phyloP scores from a whole-genome alignment of 2,329 filamentous ascomycete species.

The Cercospora citrullina region DNA sequence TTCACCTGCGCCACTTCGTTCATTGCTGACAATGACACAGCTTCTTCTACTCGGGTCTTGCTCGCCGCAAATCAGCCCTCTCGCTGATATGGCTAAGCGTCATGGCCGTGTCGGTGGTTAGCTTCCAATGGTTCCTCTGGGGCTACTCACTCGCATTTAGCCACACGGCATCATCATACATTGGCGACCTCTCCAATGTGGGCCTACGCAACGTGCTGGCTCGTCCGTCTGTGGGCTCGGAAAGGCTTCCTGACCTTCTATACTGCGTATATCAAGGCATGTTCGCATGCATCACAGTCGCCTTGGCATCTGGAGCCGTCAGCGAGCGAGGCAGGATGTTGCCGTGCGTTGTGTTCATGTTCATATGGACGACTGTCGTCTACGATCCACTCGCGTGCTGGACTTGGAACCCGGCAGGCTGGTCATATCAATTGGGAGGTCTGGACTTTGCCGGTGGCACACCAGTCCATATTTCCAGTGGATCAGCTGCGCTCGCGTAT shows the following conservation, averaged over 20 bases:
- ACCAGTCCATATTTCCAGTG: slow-evolving; percentile 87
- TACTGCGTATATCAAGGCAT: slow-evolving; percentile 87
- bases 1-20: slow-evolving; percentile 1
- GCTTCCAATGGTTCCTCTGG: slow-evolving; percentile 97
- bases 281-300: slow-evolving; percentile 85
- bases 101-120: slow-evolving; percentile 75
- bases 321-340: slow-evolving; percentile 87
- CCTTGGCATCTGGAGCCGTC: slow-evolving; percentile 79
- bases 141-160: slow-evolving; percentile 83
- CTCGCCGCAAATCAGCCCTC: slow-evolving; percentile 83
- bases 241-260: slow-evolving; percentile 74
- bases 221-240: slow-evolving; percentile 70
- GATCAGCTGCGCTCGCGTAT: slow-evolving; percentile 81
- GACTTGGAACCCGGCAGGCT: slow-evolving; percentile 86
- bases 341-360: slow-evolving; percentile 88
- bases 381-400: slow-evolving; percentile 94
- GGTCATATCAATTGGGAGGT: slow-evolving; percentile 76
- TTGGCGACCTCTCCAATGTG: slow-evolving; percentile 77
- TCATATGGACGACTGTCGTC: slow-evolving; percentile 84
- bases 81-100: slow-evolving; percentile 83
- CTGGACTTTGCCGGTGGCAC: slow-evolving; percentile 89
- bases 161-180: slow-evolving; percentile 71
- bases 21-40: slow-evolving; percentile 41
- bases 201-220: slow-evolving; percentile 75
- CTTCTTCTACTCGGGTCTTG: slow-evolving; percentile 91